phyloP scores from a whole-genome alignment of 2,329 filamentous ascomycete species.

The Aspergillus sp. region DNA sequence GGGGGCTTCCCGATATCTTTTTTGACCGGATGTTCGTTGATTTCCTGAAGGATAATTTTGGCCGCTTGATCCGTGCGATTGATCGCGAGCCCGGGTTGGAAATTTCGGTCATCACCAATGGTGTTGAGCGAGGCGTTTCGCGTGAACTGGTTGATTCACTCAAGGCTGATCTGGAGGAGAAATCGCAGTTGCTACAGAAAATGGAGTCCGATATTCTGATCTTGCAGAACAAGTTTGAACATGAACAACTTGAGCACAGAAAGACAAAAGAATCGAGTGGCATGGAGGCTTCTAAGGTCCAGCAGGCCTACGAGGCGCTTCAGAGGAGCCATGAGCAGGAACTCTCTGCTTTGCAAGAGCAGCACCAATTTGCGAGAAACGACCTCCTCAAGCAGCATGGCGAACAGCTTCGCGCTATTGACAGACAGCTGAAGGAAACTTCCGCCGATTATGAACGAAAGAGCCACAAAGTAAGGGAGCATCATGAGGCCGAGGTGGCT shows the following conservation, averaged over 20 bases:
- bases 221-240: conserved; percentile 57
- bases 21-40: conserved; percentile 86
- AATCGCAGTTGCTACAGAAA: conserved; percentile 58
- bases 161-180: conserved; percentile 72
- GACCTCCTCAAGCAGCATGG: conserved; percentile 43
- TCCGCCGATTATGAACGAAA: conserved; percentile 40
- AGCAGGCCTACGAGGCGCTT: conserved; percentile 66
- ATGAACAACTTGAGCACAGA: conserved; percentile 71
- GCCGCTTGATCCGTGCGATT: conserved; percentile 75
- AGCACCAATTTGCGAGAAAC: conserved; percentile 43
- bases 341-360: conserved; percentile 52
- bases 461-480: conserved; percentile 35
- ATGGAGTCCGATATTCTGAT: conserved; percentile 55
- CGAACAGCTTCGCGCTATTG: conserved; percentile 48
- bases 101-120: conserved; percentile 74
- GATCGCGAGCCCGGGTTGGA: conserved; percentile 89
- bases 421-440: conserved; percentile 47
- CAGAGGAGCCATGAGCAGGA: conserved; percentile 70
- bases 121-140: conserved; percentile 86
- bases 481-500: conserved; percentile 60
- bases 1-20: conserved; percentile 71
- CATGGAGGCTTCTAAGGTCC: conserved; percentile 57
- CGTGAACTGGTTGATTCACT: conserved; percentile 86
- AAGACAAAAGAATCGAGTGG: conserved; percentile 59
- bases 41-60: conserved; percentile 95